Percentiles rank a stretch among this genome's conserved stretches.
Conservation (phyloP, 805 yeast species). For the Dipodascus albidus region DNA sequence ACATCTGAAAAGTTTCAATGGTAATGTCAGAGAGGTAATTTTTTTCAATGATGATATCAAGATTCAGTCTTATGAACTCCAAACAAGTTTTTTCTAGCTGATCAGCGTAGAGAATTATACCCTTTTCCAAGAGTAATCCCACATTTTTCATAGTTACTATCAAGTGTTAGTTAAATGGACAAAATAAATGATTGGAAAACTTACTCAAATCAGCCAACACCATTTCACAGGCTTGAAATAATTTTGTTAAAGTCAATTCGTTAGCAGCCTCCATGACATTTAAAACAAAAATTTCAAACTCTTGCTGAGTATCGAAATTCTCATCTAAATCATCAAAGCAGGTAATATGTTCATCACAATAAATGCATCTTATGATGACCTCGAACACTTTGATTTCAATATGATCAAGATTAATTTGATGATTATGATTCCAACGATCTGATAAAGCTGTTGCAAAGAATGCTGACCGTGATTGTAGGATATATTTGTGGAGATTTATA, state of each 20-base stretch:
- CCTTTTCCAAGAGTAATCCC: slow-evolving; percentile 39
- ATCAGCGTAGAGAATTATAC: slow-evolving; percentile 39
- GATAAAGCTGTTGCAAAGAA: slow-evolving; percentile 53
- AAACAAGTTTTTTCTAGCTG: slow-evolving; percentile 50
- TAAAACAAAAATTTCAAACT: slow-evolving; percentile 42
- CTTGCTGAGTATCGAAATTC: slow-evolving; percentile 24
- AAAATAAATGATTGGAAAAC: slow-evolving; percentile 27
- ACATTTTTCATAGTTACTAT: slow-evolving; percentile 43
- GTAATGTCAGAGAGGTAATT: slow-evolving; percentile 5
- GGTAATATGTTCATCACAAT: slow-evolving; percentile 34
- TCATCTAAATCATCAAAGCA: slow-evolving; percentile 26
- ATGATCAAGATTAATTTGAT: slow-evolving; percentile 31
- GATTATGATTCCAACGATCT: slow-evolving; percentile 36
- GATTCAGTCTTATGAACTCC: slow-evolving; percentile 56
- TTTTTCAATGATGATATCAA: slow-evolving; percentile 49
- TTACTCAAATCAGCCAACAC: slow-evolving; percentile 36
- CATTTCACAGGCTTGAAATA: slow-evolving; percentile 52
- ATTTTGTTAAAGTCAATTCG: slow-evolving; percentile 45
- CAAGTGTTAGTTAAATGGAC: neutral
- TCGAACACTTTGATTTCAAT: slow-evolving; percentile 33
- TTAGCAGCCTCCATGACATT: slow-evolving; percentile 53
- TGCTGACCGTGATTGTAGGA: slow-evolving; percentile 43
- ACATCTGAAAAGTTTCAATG: neutral
- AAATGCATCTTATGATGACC: slow-evolving; percentile 41
- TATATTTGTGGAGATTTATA: slow-evolving; percentile 32